Base-by-base conservation (phyloP, 768 basidiomycete genomes). In the Lentinula sp. region DNA sequence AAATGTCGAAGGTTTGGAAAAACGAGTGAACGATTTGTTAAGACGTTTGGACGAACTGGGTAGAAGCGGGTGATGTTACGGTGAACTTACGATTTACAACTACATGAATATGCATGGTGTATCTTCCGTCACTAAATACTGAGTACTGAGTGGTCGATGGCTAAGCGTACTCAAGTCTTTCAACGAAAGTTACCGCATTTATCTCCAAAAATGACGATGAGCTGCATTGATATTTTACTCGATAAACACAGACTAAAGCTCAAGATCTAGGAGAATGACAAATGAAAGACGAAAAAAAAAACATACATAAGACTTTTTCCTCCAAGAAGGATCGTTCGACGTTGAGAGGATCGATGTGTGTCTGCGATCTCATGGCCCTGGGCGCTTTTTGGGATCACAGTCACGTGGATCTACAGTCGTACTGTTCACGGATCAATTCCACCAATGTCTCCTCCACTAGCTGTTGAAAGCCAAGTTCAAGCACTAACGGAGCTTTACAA, bases 1-100 rank as follows among this genome's bases (percentile, higher is more conserved):
- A 5, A 95, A 98, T 67, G 86, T 94, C 31, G 71, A 76, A 3
- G 85, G 86, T 16, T 76, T 97, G 2, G 89, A 93, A 61, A 71
- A 68, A 32, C 69, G 83, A 46, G 75, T 84, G 31, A 76, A 79
- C 35, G 62, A 56, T 18, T 61, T 83, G 53, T 69, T 78, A 18
- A 71, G 69, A 42, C 69, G 80, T 56, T 66, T 84, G 59, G 79
- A 82, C 32, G 77, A 59, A 34, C 16, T 42, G 9, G 60, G 21
- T 1, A 28, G 28, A n/a, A 58, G 18, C 10, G 37, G 39, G n/a
- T 55, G 39, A 42, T 55, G 23, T 10, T 9, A n/a, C 9, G 2
- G 23, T 11, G 18, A 32, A 35, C 3, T 54, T 18, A 54, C 9
- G 31, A 39, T 39, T 39, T 28, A 39, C 37, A 2, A 8, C 37